These are phyloP conservation scores for Arthromyces matolae DNA, from an alignment of 768 basidiomycete species.

Conservation along the genomic window DNA sequence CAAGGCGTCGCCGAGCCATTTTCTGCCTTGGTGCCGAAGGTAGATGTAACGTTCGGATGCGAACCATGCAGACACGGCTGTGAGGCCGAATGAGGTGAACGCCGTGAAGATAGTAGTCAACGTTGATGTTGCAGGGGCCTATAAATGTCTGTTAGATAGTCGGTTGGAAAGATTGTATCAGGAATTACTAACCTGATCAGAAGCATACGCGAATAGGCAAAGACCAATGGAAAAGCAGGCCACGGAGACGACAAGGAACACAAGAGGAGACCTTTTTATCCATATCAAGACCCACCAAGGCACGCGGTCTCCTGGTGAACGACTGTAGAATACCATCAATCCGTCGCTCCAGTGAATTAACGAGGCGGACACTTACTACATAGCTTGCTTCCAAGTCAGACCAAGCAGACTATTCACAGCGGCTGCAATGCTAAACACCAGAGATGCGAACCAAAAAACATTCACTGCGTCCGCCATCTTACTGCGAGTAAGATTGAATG, in stretches of 20 bases:
- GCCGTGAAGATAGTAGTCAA: conserved; percentile 76
- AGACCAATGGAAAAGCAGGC: conserved; percentile 80
- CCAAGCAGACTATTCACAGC: conserved; percentile 77
- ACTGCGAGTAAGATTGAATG: conserved; percentile 39
- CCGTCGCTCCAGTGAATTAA: conserved; percentile 4
- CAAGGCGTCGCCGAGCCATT: conserved; percentile 66
- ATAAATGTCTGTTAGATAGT: neutral
- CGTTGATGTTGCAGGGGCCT: conserved; percentile 61
- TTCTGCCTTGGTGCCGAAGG: conserved; percentile 56
- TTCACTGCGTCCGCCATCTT: conserved; percentile 54
- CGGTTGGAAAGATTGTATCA: neutral
- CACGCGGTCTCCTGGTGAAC: conserved; percentile 70
- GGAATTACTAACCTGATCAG: conserved; percentile 48
- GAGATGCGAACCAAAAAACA: conserved; percentile 68
- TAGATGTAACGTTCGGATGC: conserved; percentile 67
- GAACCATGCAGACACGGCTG: conserved; percentile 73
- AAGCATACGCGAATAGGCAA: conserved; percentile 74
- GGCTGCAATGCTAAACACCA: conserved; percentile 75
- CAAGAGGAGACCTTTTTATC: conserved; percentile 82
- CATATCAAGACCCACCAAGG: conserved; percentile 85
- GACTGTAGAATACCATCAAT: conserved; percentile 35
- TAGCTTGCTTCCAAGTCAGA: conserved; percentile 76
- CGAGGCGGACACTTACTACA: conserved; percentile 56
- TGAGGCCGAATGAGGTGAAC: conserved; percentile 67
- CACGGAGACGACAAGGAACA: conserved; percentile 81